Conservation (phyloP, 176 grass and related monocot genomes). For the Lolium multiflorum region DNA sequence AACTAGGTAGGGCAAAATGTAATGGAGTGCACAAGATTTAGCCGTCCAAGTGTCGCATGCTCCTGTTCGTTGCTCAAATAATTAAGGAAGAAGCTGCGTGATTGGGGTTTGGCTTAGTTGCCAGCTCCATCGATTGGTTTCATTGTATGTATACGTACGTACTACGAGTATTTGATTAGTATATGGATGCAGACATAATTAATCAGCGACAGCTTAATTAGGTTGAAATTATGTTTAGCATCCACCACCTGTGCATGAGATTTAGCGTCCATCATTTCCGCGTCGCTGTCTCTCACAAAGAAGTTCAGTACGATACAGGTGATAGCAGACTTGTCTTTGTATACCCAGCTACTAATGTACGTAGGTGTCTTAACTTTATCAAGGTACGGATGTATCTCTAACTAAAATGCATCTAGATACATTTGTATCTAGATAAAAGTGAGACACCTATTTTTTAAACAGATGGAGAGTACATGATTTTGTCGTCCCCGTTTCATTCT, state of each 20-base stretch:
- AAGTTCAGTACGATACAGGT: neutral
- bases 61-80: neutral
- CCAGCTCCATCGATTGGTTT: neutral
- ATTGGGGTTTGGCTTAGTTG: neutral
- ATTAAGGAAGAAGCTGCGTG: neutral
- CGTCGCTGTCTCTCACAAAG: neutral
- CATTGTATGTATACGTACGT: neutral
- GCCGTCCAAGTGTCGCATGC: constrained; percentile 22
- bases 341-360: no score
- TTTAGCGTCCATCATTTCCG: neutral
- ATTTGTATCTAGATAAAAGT: no score
- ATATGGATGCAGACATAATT: neutral
- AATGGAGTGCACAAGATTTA: neutral
- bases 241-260: no score
- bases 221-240: neutral
- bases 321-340: no score
- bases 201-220: neutral
- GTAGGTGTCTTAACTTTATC: no score
- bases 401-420: no score
- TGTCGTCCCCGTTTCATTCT: no score
- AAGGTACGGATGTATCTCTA: no score
- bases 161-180: neutral
- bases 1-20: neutral
- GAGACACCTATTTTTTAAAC: no score
- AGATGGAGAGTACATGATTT: no score